phyloP scores from a whole-genome alignment of 2,329 filamentous ascomycete species.

The Penicillium sumatraense region DNA sequence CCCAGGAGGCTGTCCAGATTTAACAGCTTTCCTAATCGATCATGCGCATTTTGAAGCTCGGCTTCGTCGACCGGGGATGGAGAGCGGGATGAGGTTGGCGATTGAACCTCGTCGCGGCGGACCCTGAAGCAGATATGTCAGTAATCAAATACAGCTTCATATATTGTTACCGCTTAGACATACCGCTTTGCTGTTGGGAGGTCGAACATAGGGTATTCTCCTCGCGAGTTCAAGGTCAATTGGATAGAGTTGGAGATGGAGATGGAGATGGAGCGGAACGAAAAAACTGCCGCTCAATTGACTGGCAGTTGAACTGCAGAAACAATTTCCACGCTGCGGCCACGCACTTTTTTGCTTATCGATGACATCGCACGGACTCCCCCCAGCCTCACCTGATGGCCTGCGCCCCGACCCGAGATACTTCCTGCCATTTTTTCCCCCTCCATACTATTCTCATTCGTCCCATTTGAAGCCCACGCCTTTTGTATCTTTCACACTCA shows the following conservation, averaged over 20 bases:
- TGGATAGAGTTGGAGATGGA: not conserved
- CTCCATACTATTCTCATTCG: slow-evolving; percentile 6
- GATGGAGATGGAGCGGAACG: not conserved
- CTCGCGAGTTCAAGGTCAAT: not conserved
- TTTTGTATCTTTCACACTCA: slow-evolving; percentile 19
- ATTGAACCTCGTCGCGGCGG: slow-evolving; percentile 42
- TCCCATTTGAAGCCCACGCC: slow-evolving; percentile 6
- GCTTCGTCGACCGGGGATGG: slow-evolving; percentile 37
- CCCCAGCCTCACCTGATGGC: slow-evolving; percentile 18
- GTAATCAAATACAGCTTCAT: slow-evolving; percentile 1
- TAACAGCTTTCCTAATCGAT: slow-evolving; percentile 39
- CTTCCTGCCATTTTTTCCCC: slow-evolving; percentile 5
- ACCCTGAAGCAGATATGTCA: slow-evolving; percentile 26
- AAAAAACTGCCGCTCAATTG: slow-evolving; percentile 14
- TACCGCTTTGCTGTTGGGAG: slow-evolving; percentile 44
- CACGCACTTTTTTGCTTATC: slow-evolving; percentile 24
- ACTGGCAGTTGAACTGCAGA: not conserved
- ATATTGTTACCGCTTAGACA: not conserved
- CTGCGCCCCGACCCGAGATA: not conserved
- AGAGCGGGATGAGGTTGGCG: slow-evolving; percentile 34
- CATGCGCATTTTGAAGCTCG: slow-evolving; percentile 33
- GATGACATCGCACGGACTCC: slow-evolving; percentile 30
- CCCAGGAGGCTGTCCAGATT: slow-evolving; percentile 34
- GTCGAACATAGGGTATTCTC: slow-evolving; percentile 37
- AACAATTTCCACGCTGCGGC: slow-evolving; percentile 21